A percentile compares a stretch with the other conserved stretches of the same genome.
Conservation (phyloP, 2,329 filamentous ascomycete species). For the Claviceps pazoutovae region DNA sequence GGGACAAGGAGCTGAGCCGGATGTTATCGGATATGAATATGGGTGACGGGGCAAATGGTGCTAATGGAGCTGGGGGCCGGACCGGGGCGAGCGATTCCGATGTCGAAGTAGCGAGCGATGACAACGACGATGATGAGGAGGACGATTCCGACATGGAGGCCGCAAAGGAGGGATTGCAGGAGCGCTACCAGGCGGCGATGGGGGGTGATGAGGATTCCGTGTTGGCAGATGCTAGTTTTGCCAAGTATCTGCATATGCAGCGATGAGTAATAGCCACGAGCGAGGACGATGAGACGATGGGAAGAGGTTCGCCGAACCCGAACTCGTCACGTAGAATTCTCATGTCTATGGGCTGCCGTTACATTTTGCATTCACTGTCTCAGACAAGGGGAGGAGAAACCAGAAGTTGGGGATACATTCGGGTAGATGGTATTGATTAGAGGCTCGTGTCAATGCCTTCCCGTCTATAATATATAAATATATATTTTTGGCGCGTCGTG, state of each 20-base stretch:
- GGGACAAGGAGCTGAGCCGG: conserved; percentile 74
- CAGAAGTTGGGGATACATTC: too few species aligned
- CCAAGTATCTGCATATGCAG: conserved; percentile 42
- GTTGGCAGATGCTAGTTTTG: conserved; percentile 45
- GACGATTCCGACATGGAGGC: conserved; percentile 45
- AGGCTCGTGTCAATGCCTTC: too few species aligned
- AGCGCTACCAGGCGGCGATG: conserved; percentile 65
- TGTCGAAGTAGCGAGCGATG: conserved; percentile 43
- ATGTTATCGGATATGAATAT: conserved; percentile 86
- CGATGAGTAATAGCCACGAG: not conserved
- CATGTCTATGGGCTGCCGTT: too few species aligned
- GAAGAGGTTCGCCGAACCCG: too few species aligned
- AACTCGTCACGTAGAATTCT: too few species aligned
- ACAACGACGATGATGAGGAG: conserved; percentile 36
- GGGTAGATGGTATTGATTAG: too few species aligned
- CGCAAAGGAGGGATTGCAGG: conserved; percentile 53
- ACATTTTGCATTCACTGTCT: too few species aligned
- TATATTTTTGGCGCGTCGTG: too few species aligned
- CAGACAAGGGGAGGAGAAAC: too few species aligned
- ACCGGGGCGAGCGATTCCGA: conserved; percentile 30
- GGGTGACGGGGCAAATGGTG: conserved; percentile 11
- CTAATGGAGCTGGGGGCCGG: conserved; percentile 9
- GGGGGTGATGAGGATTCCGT: conserved; percentile 39
- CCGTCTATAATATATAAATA: too few species aligned
- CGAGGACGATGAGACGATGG: not conserved